Base-by-base conservation (phyloP, 345 rosid species). In the Aegle marmelos region DNA sequence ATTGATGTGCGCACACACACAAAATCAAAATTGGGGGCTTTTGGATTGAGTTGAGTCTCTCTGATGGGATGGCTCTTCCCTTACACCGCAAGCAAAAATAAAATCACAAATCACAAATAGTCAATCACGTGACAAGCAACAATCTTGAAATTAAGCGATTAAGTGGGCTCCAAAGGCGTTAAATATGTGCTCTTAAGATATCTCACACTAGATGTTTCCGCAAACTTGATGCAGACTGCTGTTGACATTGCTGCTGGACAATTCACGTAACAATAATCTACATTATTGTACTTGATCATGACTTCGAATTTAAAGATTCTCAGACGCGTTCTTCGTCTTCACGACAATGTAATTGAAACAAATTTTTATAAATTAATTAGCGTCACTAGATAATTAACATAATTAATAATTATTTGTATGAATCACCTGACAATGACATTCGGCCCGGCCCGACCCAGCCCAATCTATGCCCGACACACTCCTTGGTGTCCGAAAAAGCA, bases 41-140 rank as follows among this genome's bases (percentile, higher is more conserved):
- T 19, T 25, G 64, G 36, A 17, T 62, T 11, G 36, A 3, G 37
- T 30, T 4, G 63, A 4, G 50, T 45, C 7, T 59, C 24, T 11
- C 45, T 9, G 54, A 22, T 39, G 33, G 60, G 59, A 14, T 45
- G 50, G 50, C 50, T 41, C n/a, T 11, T 41, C 50, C 58, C 9
- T 37, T 3, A n/a, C 50, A n/a, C 56, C 24, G 10, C 73, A 27
- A 19, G 14, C 10, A 7, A 73, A 7, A 17, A 25, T 50, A 16
- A 50, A 70, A 70, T 0, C 50, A 71, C 30, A 48, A 25, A 53
- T 73, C 14, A 45, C 10, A 9, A 14, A 63, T n/a, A 36, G 72
- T 81, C 82, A 68, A 81, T 81, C 82, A 78, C 76, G 80, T 81
- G 80, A 39, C 64, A 48, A 16, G 73, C 74, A 58, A 4, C 36